These are phyloP conservation scores for Haematococcus sp. DNA, from an alignment of 139 green algal genomes.

Conservation along the genomic window DNA sequence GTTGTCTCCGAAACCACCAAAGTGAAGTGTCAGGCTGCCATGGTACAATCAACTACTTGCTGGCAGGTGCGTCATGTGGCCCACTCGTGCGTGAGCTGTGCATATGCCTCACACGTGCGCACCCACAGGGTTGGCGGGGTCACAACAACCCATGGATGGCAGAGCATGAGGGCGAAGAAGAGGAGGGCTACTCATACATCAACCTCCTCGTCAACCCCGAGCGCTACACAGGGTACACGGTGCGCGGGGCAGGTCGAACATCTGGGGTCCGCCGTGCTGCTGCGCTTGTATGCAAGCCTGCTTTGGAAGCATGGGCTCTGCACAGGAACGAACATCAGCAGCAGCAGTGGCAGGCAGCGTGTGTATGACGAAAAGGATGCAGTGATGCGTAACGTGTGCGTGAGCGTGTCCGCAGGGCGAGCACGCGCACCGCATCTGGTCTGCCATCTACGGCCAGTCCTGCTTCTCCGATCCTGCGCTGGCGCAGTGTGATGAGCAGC, in stretches of 20 bases:
- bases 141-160: conserved; percentile 94
- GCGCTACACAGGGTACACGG: conserved; percentile 91
- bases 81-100: no score
- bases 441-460: conserved; percentile 86
- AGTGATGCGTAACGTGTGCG: no score
- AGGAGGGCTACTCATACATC: conserved; percentile 89
- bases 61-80: no score
- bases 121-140: conserved; percentile 69
- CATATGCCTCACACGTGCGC: no score
- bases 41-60: no score
- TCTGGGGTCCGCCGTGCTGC: neutral
- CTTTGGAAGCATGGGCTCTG: neutral
- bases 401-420: conserved; percentile 52
- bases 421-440: conserved; percentile 88
- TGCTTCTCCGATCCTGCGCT: conserved; percentile 64
- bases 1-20: no score
- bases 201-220: conserved; percentile 93
- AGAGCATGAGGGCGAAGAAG: conserved; percentile 59
- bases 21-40: no score
- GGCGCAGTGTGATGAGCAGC: conserved; percentile 45
- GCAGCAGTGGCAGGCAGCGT: neutral
- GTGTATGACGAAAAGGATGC: neutral
- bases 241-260: conserved; percentile 13
- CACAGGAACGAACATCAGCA: neutral
- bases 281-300: neutral